A percentile compares a stretch with the other conserved stretches of the same genome.
Conservation (phyloP, 805 yeast genomes). For the Sugiyamaella valdiviana region DNA sequence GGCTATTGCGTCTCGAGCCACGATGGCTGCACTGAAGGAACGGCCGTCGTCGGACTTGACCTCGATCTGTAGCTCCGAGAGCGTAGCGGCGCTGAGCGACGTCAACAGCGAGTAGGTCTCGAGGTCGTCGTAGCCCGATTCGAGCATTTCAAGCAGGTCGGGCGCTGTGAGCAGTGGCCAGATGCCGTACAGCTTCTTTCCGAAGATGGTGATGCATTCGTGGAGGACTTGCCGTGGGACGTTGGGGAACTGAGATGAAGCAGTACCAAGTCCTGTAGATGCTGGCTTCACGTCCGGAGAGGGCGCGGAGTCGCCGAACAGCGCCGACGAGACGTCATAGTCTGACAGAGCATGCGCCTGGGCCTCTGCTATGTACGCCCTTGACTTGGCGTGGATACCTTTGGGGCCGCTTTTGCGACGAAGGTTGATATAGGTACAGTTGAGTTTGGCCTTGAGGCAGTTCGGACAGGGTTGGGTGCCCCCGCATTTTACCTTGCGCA, state of each 20-base stretch:
- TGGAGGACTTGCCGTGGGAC: slow-evolving; percentile 3
- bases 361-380: slow-evolving; percentile 3
- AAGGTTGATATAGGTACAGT: slow-evolving; percentile 10
- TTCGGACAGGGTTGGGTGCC: slow-evolving; percentile 10
- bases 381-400: slow-evolving; percentile 6
- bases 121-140: slow-evolving; percentile 2
- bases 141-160: slow-evolving; percentile 6
- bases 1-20: slow-evolving; percentile 3
- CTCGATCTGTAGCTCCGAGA: slow-evolving; percentile 9
- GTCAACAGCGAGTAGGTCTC: slow-evolving; percentile 7
- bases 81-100: slow-evolving; percentile 13
- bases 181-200: slow-evolving; percentile 12
- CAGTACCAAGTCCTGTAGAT: not conserved
- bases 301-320: not conserved
- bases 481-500: slow-evolving; percentile 15
- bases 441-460: slow-evolving; percentile 10
- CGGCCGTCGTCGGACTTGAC: slow-evolving; percentile 4
- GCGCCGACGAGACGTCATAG: not conserved
- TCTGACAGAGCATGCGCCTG: slow-evolving; percentile 2
- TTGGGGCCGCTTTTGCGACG: slow-evolving; percentile 14
- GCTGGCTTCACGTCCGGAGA: not conserved
- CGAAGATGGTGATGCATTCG: slow-evolving; percentile 5
- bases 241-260: not conserved
- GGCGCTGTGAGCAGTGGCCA: slow-evolving; percentile 11
- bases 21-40: slow-evolving; percentile 4